phyloP scores from a whole-genome alignment of 768 basidiomycete genomes.

The Suillus tomentosus region DNA sequence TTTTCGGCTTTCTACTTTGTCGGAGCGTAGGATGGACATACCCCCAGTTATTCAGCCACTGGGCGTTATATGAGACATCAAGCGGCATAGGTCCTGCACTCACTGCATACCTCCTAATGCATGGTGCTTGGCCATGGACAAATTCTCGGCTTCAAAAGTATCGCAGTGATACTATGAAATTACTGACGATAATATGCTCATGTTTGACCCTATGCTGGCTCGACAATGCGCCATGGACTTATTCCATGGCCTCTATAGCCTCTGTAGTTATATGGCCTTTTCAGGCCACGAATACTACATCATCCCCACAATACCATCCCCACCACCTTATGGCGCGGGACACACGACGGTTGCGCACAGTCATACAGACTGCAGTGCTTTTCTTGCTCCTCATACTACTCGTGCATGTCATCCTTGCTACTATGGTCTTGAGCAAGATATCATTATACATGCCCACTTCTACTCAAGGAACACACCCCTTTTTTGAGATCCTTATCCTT shows the following conservation, averaged over 20 bases:
- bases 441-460: slow-evolving; percentile 18
- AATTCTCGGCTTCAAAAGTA: background rate
- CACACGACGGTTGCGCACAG: slow-evolving; percentile 14
- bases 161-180: slow-evolving; percentile 21
- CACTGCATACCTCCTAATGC: slow-evolving; percentile 23
- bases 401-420: slow-evolving; percentile 10
- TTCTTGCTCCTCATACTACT: slow-evolving; percentile 19
- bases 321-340: slow-evolving; percentile 7
- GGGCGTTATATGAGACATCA: slow-evolving; percentile 39
- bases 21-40: slow-evolving; percentile 39
- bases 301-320: slow-evolving; percentile 7
- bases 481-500: slow-evolving; percentile 43
- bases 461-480: slow-evolving; percentile 27
- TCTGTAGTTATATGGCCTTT: slow-evolving; percentile 25
- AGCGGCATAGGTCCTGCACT: slow-evolving; percentile 41
- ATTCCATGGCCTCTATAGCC: slow-evolving; percentile 30
- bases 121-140: slow-evolving; percentile 10
- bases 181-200: slow-evolving; percentile 13
- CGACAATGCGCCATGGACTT: slow-evolving; percentile 44
- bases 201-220: slow-evolving; percentile 25
- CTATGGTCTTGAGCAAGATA: slow-evolving; percentile 9
- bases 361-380: slow-evolving; percentile 23
- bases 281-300: slow-evolving; percentile 3
- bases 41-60: slow-evolving; percentile 42
- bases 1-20: slow-evolving; percentile 25